Percentiles rank a stretch among this genome's conserved stretches.
Conservation (phyloP, 495 filamentous ascomycete species). For the Cercophora sp. region DNA sequence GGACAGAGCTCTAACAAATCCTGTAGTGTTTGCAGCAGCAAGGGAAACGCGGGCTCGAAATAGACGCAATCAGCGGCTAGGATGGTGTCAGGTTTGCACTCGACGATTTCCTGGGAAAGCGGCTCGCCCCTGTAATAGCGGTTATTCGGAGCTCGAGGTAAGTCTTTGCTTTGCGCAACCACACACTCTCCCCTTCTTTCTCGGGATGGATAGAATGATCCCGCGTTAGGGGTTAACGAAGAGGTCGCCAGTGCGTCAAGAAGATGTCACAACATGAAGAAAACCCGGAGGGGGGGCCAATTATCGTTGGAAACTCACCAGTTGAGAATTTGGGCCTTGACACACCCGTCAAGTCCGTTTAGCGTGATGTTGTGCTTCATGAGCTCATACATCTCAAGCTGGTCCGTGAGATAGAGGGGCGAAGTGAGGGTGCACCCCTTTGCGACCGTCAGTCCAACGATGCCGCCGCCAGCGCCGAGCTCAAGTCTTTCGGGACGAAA, state of each 20-base stretch:
- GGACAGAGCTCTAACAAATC: conserved; percentile 52
- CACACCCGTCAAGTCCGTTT: conserved; percentile 63
- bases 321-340: conserved; percentile 62
- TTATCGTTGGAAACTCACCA: conserved; percentile 53
- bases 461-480: conserved; percentile 85
- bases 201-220: not conserved
- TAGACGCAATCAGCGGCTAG: conserved; percentile 96
- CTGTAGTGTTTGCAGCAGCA: conserved; percentile 74
- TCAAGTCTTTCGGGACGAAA: conserved; percentile 61
- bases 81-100: conserved; percentile 64
- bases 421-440: conserved; percentile 47
- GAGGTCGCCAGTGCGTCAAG: not conserved
- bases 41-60: conserved; percentile 90
- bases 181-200: too few species aligned
- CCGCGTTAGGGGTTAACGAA: conserved; percentile 4
- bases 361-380: conserved; percentile 80
- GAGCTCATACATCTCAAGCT: conserved; percentile 72
- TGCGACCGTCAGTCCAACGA: conserved; percentile 73
- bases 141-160: too few species aligned
- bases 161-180: conserved; percentile 4
- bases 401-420: conserved; percentile 77
- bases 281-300: not conserved
- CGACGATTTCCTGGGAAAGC: conserved; percentile 42
- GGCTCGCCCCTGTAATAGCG: conserved; percentile 60
- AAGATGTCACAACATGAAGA: conserved; percentile 4